These are phyloP conservation scores for Stagonosporopsis chrysanthemi DNA, from an alignment of 2,329 filamentous ascomycete species.

Conservation along the genomic window DNA sequence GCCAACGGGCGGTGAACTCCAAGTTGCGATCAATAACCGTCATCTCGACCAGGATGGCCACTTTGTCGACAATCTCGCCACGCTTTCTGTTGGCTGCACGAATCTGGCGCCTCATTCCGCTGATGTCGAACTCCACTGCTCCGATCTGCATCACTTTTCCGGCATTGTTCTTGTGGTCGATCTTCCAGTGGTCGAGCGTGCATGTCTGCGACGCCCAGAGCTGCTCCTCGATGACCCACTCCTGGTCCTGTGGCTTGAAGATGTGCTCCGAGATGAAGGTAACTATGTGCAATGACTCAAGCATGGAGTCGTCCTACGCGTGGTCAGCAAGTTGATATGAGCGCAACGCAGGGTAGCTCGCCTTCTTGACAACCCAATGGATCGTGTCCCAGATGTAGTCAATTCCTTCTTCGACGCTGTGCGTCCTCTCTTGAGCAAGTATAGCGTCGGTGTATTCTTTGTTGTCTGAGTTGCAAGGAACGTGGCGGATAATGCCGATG, in stretches of 20 bases:
- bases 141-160: slow-evolving; percentile 21
- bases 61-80: background rate
- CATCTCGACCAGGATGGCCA: slow-evolving; percentile 21
- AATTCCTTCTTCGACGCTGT: background rate
- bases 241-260: background rate
- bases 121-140: slow-evolving; percentile 22
- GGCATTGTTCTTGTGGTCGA: slow-evolving; percentile 13
- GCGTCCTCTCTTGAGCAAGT: background rate
- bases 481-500: slow-evolving; percentile 19
- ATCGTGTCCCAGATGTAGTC: slow-evolving; percentile 20
- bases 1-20: slow-evolving; percentile 25
- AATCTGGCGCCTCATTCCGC: slow-evolving; percentile 2
- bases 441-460: slow-evolving; percentile 5
- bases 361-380: slow-evolving; percentile 26
- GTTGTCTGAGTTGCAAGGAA: slow-evolving; percentile 6
- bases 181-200: slow-evolving; percentile 19
- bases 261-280: slow-evolving; percentile 5
- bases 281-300: slow-evolving; percentile 5
- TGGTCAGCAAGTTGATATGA: background rate
- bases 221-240: slow-evolving; percentile 15
- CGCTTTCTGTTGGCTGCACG: background rate
- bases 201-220: slow-evolving; percentile 23
- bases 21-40: slow-evolving; percentile 25
- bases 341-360: background rate
- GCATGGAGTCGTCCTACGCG: background rate